Conservation (phyloP, 805 yeast genomes). For the Schizosaccharomyces octosporus region DNA sequence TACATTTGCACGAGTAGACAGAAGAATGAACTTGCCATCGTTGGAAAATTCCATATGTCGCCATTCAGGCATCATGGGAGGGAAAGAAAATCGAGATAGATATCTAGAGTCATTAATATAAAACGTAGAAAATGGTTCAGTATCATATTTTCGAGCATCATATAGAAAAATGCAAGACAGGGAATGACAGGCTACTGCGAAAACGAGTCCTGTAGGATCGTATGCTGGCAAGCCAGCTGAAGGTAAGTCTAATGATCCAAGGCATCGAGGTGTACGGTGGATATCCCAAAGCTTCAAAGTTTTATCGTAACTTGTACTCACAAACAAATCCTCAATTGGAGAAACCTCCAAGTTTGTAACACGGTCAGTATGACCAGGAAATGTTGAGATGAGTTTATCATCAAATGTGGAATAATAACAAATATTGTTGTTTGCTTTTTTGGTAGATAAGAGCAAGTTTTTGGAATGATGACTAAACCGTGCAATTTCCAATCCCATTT, state of each 20-base stretch:
- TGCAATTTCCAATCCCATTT: constrained; percentile 78
- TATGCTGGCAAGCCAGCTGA: constrained; percentile 36
- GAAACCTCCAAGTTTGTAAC: constrained; percentile 51
- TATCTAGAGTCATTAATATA: constrained; percentile 13
- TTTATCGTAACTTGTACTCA: constrained; percentile 49
- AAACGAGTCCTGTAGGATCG: constrained; percentile 67
- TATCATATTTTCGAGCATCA: constrained; percentile 32
- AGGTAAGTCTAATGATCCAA: constrained; percentile 33
- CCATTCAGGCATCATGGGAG: constrained; percentile 17
- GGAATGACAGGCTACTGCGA: constrained; percentile 36
- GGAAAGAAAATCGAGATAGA: constrained; percentile 2
- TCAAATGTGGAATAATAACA: constrained; percentile 55
- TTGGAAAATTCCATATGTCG: constrained; percentile 49
- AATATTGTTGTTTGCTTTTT: constrained; percentile 47
- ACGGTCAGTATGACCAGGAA: constrained; percentile 59
- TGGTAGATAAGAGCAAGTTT: constrained; percentile 61
- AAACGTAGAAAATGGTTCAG: constrained; percentile 28
- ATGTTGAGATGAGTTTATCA: constrained; percentile 60
- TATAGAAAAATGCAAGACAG: constrained; percentile 29
- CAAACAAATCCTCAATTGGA: constrained; percentile 39
- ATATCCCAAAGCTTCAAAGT: constrained; percentile 77
- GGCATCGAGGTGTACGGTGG: constrained; percentile 31
- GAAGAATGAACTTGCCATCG: constrained; percentile 38
- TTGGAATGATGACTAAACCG: constrained; percentile 52
- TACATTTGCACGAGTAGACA: constrained; percentile 29